A percentile compares a stretch with the other conserved stretches of the same genome.
These are phyloP conservation scores for Huntiella savannae DNA, from an alignment of 2,329 filamentous ascomycete genomes.

Conservation along the genomic window DNA sequence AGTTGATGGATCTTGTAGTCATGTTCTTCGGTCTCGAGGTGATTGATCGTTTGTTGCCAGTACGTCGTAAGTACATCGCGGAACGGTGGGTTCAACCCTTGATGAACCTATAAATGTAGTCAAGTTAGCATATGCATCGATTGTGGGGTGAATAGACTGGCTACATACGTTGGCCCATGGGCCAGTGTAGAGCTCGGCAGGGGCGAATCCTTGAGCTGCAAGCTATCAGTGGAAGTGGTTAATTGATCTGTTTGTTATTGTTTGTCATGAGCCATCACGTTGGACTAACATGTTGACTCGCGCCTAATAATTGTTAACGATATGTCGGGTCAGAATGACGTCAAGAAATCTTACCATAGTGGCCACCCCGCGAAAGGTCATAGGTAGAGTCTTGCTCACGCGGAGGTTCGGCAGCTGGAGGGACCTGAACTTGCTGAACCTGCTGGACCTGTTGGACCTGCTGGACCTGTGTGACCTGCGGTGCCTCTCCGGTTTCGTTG, in stretches of 20 bases:
- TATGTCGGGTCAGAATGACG: background rate
- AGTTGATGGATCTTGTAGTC: slow-evolving; percentile 98
- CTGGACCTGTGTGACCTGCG: too few species aligned
- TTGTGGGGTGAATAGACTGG: background rate
- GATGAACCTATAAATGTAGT: slow-evolving; percentile 52
- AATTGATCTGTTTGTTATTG: background rate
- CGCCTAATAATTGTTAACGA: slow-evolving; percentile 20
- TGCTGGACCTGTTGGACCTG: too few species aligned
- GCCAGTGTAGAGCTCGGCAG: slow-evolving; percentile 84
- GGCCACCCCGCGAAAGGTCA: slow-evolving; percentile 53
- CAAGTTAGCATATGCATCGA: background rate
- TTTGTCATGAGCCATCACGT: slow-evolving; percentile 13
- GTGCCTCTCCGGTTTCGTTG: too few species aligned
- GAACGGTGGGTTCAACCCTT: slow-evolving; percentile 80
- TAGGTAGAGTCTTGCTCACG: slow-evolving; percentile 46
- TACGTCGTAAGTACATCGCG: slow-evolving; percentile 97
- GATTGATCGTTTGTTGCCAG: slow-evolving; percentile 96
- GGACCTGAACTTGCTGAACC: too few species aligned
- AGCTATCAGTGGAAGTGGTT: slow-evolving; percentile 33
- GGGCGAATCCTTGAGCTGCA: slow-evolving; percentile 69
- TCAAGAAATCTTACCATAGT: slow-evolving; percentile 41
- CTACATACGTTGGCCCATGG: slow-evolving; percentile 77
- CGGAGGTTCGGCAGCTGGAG: slow-evolving; percentile 23
- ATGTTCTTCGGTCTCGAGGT: slow-evolving; percentile 84
- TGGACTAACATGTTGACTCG: slow-evolving; percentile 25